These are phyloP conservation scores for Quercus mongolica DNA, from an alignment of 306 rosid genomes.

Conservation along the genomic window DNA sequence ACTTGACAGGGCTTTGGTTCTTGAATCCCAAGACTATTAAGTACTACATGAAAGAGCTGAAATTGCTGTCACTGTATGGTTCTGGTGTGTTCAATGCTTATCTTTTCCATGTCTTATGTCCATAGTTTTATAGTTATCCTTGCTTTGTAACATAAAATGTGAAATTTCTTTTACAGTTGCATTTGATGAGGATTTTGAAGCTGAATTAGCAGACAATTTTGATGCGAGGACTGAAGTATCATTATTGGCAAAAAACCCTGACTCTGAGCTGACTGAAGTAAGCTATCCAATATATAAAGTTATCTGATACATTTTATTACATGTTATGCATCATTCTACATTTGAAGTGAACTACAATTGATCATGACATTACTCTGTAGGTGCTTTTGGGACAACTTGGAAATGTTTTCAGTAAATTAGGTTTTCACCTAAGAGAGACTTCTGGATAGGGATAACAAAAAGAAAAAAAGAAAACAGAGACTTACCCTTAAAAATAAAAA, in stretches of 20 bases:
- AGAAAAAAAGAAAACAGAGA: background rate
- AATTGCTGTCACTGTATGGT: constrained; percentile 80
- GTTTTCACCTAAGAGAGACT: background rate
- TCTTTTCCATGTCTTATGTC: background rate
- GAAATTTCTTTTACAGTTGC: constrained; percentile 60
- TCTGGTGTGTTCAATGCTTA: constrained; percentile 51
- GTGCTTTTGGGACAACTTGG: background rate
- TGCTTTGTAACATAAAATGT: constrained; percentile 5
- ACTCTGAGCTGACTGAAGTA: constrained; percentile 83
- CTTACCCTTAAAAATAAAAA: background rate
- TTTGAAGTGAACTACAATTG: no score
- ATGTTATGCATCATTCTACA: background rate
- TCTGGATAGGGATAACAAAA: background rate
- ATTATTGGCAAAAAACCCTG: constrained; percentile 65
- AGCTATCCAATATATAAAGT: constrained; percentile 23
- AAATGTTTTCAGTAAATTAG: background rate
- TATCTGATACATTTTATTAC: constrained; percentile 1
- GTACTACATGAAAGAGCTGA: constrained; percentile 79
- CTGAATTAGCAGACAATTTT: constrained; percentile 76
- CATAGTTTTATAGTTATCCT: constrained; percentile 11
- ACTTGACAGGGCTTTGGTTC: constrained; percentile 84
- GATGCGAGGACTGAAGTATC: constrained; percentile 77
- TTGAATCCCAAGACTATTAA: constrained; percentile 72
- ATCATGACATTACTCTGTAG: background rate
- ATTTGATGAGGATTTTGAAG: constrained; percentile 97